A percentile compares a stretch with the other conserved stretches of the same genome.
These are phyloP conservation scores for Collybiopsis luxurians DNA, from an alignment of 768 basidiomycete species.

Conservation along the genomic window DNA sequence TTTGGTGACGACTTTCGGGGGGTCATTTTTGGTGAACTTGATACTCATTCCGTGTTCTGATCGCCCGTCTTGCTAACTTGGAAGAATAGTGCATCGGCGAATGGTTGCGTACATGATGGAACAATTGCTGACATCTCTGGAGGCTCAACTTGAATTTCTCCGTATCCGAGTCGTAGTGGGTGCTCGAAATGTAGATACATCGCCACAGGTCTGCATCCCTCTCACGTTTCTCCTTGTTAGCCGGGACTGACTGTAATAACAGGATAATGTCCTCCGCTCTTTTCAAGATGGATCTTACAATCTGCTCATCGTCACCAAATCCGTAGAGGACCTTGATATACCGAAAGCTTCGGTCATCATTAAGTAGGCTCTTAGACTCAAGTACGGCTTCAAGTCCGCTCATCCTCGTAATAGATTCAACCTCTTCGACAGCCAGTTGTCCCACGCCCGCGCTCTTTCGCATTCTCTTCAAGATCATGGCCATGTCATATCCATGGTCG, in stretches of 20 bases:
- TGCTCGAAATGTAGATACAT: constrained; percentile 23
- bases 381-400: no score
- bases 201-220: neutral
- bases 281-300: constrained; percentile 61
- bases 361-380: constrained; percentile 34
- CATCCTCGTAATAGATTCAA: constrained; percentile 43
- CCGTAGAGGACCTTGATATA: constrained; percentile 57
- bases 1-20: constrained; percentile 62
- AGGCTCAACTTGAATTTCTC: constrained; percentile 49
- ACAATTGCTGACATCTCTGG: constrained; percentile 55
- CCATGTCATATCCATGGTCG: constrained; percentile 61
- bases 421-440: constrained; percentile 59
- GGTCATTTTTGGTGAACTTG: constrained; percentile 57
- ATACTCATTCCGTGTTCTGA: neutral
- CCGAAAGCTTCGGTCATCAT: constrained; percentile 58
- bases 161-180: constrained; percentile 50
- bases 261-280: constrained; percentile 47
- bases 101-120: constrained; percentile 54
- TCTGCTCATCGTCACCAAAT: constrained; percentile 59
- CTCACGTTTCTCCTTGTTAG: constrained; percentile 10
- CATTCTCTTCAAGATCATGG: constrained; percentile 44
- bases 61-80: constrained; percentile 7
- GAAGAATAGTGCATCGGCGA: constrained; percentile 46
- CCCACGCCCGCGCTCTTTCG: constrained; percentile 53
- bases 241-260: constrained; percentile 2